Evolutionary conservation across 768 basidiomycete species (phyloP), one percentile per base, ranked within the genome.

Genomic region (Termitomyces sp.): DNA sequence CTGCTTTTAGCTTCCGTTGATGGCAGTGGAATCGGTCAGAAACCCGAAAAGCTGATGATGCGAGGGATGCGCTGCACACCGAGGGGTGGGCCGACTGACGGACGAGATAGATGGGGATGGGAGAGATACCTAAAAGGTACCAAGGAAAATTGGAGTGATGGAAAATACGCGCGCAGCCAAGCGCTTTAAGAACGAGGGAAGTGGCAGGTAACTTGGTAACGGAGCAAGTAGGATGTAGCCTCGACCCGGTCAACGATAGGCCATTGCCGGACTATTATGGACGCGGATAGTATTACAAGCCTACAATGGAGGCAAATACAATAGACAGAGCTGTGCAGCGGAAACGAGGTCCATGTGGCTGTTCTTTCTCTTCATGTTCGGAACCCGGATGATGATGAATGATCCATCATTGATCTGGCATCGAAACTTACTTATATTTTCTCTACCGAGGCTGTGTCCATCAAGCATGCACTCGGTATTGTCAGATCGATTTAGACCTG

Each of bases 21-120:
- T 63, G 67, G 63, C 63, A 66, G 62, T 63, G 62, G 48, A 47
- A 47, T 66, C 56, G 61, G 65, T 37, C 49, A 60, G 57, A 48
- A 58, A 55, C 52, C 57, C 54, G 61, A 42, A 18, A 46, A 51
- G n/a, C n/a, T n/a, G n/a, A 22, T 60, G 59, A 60, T 55, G 49
- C 34, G 50, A 26, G 44, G 44, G 36, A 50, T 52, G 61, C 59
- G 55, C 60, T 55, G 59, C 46, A 59, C 50, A 64, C 50, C 39
- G 50, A 57, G 51, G 46, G 10, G 26, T 51, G 39, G 42, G 46
- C 39, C 53, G 29, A 34, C 22, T 24, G 54, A 46, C 36, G 34
- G 54, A 46, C 18, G 32, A 12, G 29, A 37, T 53, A 42, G 47
- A 56, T 41, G 29, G 37, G 39, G 52, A 53, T 57, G 56, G 56